Conservation (phyloP, 208 protist species). For the Leishmania tropica region DNA sequence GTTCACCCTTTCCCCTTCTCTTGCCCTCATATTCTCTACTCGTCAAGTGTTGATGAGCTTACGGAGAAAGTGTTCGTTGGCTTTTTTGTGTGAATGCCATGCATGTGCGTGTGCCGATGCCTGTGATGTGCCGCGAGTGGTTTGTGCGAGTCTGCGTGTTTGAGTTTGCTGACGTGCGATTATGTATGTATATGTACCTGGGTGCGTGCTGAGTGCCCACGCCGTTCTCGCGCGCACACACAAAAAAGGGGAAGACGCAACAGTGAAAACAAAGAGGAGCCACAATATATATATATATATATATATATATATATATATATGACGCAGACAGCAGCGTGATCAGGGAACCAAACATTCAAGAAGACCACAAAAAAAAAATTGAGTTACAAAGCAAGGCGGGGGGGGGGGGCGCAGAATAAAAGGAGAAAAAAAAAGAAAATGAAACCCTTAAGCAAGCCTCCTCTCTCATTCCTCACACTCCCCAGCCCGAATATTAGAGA, state of each 20-base stretch:
- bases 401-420: neutral
- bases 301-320: neutral
- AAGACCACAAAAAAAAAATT: neutral
- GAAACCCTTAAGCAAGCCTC: neutral
- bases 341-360: neutral
- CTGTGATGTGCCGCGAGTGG: neutral
- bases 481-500: neutral
- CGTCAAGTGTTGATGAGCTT: neutral
- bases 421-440: neutral
- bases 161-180: neutral
- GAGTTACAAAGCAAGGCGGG: neutral
- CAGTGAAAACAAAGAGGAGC: neutral
- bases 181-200: conserved; percentile 1
- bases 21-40: neutral
- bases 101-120: neutral
- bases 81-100: neutral
- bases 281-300: neutral
- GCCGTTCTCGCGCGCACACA: neutral
- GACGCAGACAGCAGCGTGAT: neutral
- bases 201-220: neutral
- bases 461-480: neutral
- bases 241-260: neutral
- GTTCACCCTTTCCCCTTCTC: neutral
- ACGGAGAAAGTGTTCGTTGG: neutral
- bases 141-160: neutral